A percentile compares a stretch with the other conserved stretches of the same genome.
phyloP scores from a whole-genome alignment of 352 stramenopile species.

The Thraustochytrium aureum region DNA sequence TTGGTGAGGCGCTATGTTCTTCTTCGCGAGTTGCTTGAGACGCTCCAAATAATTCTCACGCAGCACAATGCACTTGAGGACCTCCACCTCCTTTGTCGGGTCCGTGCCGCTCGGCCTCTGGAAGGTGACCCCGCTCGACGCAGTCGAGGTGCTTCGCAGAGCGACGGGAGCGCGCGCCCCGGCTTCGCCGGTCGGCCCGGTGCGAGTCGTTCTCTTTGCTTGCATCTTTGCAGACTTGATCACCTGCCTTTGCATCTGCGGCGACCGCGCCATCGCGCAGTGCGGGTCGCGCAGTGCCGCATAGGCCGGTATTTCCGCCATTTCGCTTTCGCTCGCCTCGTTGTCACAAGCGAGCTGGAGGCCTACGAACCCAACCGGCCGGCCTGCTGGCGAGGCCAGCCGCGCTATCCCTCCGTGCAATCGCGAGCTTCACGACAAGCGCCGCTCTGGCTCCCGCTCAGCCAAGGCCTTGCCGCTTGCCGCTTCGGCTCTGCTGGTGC shows the following conservation, averaged over 20 bases:
- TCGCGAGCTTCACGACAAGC: too few relatives aligned
- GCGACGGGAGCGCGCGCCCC: background rate
- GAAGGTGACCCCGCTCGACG: slow-evolving; percentile 27
- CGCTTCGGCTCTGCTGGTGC: too few relatives aligned
- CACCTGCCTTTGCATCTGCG: background rate
- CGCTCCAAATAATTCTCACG: slow-evolving; percentile 80
- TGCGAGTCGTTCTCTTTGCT: background rate
- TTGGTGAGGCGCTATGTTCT: slow-evolving; percentile 60
- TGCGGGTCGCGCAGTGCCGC: slow-evolving; percentile 17
- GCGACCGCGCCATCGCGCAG: background rate
- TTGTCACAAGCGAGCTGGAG: too few relatives aligned
- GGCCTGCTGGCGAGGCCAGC: too few relatives aligned
- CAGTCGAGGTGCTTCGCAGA: background rate
- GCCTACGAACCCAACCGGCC: too few relatives aligned
- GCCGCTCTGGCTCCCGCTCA: too few relatives aligned
- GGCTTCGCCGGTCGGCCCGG: background rate
- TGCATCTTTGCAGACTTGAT: background rate
- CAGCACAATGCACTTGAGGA: slow-evolving; percentile 80
- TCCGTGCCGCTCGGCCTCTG: slow-evolving; percentile 8
- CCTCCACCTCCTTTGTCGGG: slow-evolving; percentile 70
- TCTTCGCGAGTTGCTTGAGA: slow-evolving; percentile 62
- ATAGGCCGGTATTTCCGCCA: background rate
- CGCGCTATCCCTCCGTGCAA: too few relatives aligned
- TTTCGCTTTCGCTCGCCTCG: background rate
- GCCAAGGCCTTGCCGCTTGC: too few relatives aligned